phyloP scores from a whole-genome alignment of 106 monocot genomes.

The Chionographis japonica region DNA sequence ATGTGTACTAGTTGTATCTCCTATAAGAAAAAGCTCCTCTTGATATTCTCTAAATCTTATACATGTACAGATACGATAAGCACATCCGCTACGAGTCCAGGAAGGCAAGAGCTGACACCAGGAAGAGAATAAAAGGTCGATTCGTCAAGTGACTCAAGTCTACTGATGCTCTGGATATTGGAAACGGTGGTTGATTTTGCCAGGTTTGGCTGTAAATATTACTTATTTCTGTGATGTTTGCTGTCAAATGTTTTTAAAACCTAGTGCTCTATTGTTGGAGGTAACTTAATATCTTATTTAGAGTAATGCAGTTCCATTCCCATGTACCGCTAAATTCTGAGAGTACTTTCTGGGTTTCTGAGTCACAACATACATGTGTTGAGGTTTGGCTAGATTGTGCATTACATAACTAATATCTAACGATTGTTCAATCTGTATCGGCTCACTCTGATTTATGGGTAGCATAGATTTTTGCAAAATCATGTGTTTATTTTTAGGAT shows the following conservation, averaged over 20 bases:
- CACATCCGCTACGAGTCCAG: constrained; percentile 87
- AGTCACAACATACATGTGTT: too few relatives aligned
- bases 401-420: too few relatives aligned
- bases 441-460: too few relatives aligned
- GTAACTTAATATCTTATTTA: too few relatives aligned
- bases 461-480: too few relatives aligned
- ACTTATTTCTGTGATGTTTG: background rate
- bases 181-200: constrained; percentile 9
- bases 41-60: background rate
- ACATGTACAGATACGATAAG: constrained; percentile 43
- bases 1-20: background rate
- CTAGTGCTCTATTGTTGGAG: too few relatives aligned
- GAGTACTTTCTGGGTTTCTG: too few relatives aligned
- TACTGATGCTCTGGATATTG: constrained; percentile 16
- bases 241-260: background rate
- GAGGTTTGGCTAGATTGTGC: too few relatives aligned
- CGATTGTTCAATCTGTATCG: too few relatives aligned
- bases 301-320: too few relatives aligned
- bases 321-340: too few relatives aligned
- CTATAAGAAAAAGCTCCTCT: background rate
- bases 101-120: constrained; percentile 90
- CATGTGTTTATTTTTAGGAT: too few relatives aligned
- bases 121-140: constrained; percentile 88
- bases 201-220: background rate
- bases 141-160: constrained; percentile 97